Conservation (phyloP, 768 basidiomycete genomes). For the Termitomyces sp. region DNA sequence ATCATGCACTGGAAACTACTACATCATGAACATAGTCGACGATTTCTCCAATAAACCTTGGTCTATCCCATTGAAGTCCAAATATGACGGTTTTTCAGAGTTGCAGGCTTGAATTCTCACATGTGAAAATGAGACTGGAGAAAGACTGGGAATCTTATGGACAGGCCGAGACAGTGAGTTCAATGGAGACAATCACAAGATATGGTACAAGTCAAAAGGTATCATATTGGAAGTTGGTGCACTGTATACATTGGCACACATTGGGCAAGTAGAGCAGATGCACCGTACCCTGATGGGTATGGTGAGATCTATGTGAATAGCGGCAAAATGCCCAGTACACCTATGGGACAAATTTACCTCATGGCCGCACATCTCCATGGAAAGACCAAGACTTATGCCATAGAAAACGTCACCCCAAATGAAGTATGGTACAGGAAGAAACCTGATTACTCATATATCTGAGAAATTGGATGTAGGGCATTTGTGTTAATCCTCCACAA, state of each 20-base stretch:
- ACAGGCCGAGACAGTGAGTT: too few relatives aligned
- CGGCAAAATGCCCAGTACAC: too few relatives aligned
- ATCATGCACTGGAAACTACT: background rate
- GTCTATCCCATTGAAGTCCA: background rate
- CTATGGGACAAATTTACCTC: too few relatives aligned
- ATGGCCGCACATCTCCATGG: too few relatives aligned
- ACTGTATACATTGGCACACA: constrained; percentile 1
- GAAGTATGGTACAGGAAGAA: constrained; percentile 14
- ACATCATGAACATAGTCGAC: too few relatives aligned
- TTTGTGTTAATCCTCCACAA: too few relatives aligned
- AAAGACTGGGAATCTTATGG: too few relatives aligned
- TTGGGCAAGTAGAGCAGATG: constrained; percentile 25
- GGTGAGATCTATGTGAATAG: constrained; percentile 21
- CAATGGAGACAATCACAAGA: too few relatives aligned
- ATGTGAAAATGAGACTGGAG: constrained; percentile 17
- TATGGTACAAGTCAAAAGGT: too few relatives aligned
- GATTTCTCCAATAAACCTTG: background rate
- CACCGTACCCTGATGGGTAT: too few relatives aligned
- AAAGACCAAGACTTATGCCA: too few relatives aligned
- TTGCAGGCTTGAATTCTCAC: constrained; percentile 23
- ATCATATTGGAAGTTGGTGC: background rate
- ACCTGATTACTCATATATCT: constrained; percentile 24
- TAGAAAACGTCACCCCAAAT: constrained; percentile 16
- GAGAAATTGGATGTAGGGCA: too few relatives aligned
- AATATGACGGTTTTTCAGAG: constrained; percentile 5